Base-by-base conservation (phyloP, 2,329 filamentous ascomycete genomes). In the Epichloe festucae region DNA sequence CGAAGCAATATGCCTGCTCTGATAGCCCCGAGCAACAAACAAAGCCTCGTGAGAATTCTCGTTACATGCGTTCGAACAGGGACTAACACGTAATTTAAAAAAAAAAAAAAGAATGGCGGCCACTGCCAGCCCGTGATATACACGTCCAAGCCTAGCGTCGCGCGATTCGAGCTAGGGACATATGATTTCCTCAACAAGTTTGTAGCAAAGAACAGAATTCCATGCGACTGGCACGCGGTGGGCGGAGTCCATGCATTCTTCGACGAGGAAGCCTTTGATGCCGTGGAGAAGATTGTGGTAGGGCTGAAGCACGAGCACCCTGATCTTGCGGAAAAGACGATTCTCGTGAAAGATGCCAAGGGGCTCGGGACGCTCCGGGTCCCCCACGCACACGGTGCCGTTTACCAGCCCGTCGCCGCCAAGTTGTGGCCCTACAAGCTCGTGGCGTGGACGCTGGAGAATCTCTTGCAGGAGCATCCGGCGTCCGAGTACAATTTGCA, bases 371-470 rank as follows among this genome's bases (percentile, higher is more conserved):
- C 67, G 36, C 72, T 86, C 23, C 71, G 81, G 3, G 67, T 84
- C 1, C 74, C 0, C 0, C 64, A 65, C 7, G 82, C 81, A 6
- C 62, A 74, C 7, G 87, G 82, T 2, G 85, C 81, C 5, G 74
- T 89, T 3, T 69, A 84, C 15, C 84, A 84, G 55, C 70, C 71
- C 41, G 70, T 78, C 42, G 86, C 87, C 0, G 85, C 82, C 0
- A 81, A 80, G 58, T 63, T 88, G 45, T 90, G 85, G 85, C 89
- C 89, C 0, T 95, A 94, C 66, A 94, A 93, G 67, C 77, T 94
- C 17, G 82, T 95, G 2, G 72, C 81, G 1, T 84, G 81, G 67
- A 73, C 90, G 0, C 69, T 95, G 1, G 79, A 87, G 62, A 65
- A 70, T 8, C 73, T 87, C 0, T 60, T 79, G 1, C 55, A 52